Percentiles rank a stretch among this genome's conserved stretches.
phyloP scores from a whole-genome alignment of 1,284 basidiomycete species.

The Volvariella volvacea region DNA sequence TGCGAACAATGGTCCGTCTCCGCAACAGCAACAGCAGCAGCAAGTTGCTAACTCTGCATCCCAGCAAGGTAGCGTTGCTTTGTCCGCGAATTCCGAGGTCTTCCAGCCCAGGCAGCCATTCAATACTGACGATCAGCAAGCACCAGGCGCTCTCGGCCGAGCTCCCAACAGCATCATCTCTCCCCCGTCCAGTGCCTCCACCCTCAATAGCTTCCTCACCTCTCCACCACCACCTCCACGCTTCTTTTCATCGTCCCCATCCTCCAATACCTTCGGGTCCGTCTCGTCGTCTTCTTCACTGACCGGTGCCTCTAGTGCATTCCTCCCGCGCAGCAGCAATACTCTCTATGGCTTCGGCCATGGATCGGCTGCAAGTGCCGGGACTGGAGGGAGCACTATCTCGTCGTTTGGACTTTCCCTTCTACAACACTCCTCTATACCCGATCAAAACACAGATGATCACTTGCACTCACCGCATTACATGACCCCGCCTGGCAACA shows the following conservation, averaged over 20 bases:
- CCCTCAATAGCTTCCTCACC: constrained; percentile 35
- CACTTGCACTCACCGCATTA: constrained; percentile 38
- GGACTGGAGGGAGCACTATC: constrained; percentile 2
- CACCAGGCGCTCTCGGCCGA: constrained; percentile 26
- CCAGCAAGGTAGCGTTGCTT: constrained; percentile 1
- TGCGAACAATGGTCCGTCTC: constrained; percentile 32
- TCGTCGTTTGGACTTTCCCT: constrained; percentile 13
- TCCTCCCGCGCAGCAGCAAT: constrained; percentile 14
- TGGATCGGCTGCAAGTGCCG: constrained; percentile 16
- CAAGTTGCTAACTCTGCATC: constrained; percentile 20
- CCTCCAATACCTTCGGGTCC: constrained; percentile 30
- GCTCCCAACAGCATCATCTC: constrained; percentile 27
- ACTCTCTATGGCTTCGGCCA: constrained; percentile 26
- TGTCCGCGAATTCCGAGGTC: constrained; percentile 19
- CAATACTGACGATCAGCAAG: constrained; percentile 16
- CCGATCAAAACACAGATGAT: constrained; percentile 44
- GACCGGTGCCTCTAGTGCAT: constrained; percentile 20
- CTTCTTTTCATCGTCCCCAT: constrained; percentile 45
- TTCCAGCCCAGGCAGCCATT: constrained; percentile 21
- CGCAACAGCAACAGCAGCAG: constrained; percentile 49
- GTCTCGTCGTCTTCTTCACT: constrained; percentile 21
- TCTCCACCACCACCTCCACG: constrained; percentile 48
- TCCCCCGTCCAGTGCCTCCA: constrained; percentile 22
- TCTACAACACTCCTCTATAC: constrained; percentile 48
- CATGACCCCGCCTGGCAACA: constrained; percentile 43